Evolutionary conservation across 108 stramenopile species (phyloP).

Genomic region (Skeletonema costatum): DNA sequence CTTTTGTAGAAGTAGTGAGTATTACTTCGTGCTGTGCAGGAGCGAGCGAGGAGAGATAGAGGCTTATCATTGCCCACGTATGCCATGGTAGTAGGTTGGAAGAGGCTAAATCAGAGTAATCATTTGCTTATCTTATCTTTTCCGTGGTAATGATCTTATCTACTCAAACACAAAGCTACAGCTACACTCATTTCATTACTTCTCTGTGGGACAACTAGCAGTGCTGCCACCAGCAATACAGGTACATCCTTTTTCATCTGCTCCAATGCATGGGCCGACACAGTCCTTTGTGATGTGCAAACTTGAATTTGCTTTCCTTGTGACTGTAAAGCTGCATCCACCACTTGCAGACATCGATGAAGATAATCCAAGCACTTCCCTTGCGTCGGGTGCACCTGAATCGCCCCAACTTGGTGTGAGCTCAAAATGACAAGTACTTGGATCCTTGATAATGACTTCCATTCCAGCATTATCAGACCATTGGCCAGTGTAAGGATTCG

Average conservation of each 20-base stretch:
- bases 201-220: neutral
- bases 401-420: neutral
- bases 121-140: no score
- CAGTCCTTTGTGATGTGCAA: neutral
- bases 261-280: neutral
- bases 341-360: neutral
- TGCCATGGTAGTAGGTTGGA: no score
- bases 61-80: no score
- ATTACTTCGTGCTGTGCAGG: no score
- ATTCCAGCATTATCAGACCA: neutral
- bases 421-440: neutral
- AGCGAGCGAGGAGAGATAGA: no score
- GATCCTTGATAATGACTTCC: neutral
- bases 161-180: no score
- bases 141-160: no score
- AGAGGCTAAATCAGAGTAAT: no score
- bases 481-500: neutral
- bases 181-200: no score
- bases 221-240: neutral
- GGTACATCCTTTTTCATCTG: neutral
- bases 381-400: neutral
- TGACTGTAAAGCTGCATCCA: neutral
- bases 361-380: neutral
- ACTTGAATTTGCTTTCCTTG: neutral
- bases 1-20: no score